Percentiles rank a stretch among this genome's conserved stretches.
These are phyloP conservation scores for Huiozyma naganishii DNA, from an alignment of 805 yeast species.

Conservation along the genomic window DNA sequence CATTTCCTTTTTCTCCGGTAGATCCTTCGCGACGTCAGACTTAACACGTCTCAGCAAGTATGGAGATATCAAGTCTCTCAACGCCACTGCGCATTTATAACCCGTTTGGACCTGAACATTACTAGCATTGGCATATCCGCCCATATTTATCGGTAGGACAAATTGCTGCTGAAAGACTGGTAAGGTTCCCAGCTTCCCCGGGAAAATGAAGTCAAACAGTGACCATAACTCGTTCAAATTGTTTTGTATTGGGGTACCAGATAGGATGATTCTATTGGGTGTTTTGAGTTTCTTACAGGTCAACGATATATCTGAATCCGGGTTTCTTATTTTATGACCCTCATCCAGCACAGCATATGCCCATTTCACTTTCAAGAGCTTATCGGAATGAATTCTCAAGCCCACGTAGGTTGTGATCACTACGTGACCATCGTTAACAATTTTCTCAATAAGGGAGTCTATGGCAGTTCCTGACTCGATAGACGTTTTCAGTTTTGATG, in stretches of 20 bases:
- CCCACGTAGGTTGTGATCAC: constrained; percentile 89
- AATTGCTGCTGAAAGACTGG: constrained; percentile 93
- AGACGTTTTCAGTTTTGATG: constrained; percentile 21
- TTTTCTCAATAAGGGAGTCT: constrained; percentile 35
- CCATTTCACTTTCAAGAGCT: constrained; percentile 64
- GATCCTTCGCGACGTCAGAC: constrained; percentile 87
- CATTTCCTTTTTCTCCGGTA: constrained; percentile 89
- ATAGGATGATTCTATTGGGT: constrained; percentile 72
- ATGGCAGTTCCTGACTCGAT: constrained; percentile 20
- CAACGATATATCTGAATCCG: constrained; percentile 79
- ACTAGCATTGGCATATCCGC: constrained; percentile 97
- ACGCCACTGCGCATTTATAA: constrained; percentile 85
- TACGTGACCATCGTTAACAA: constrained; percentile 65
- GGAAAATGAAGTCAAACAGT: constrained; percentile 86
- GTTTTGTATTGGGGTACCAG: constrained; percentile 96
- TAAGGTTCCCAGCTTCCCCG: constrained; percentile 87
- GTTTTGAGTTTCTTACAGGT: constrained; percentile 79
- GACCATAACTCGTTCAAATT: constrained; percentile 90
- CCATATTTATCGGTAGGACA: constrained; percentile 83
- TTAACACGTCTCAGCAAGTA: constrained; percentile 79
- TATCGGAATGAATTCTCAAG: constrained; percentile 52
- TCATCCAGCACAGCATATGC: constrained; percentile 88
- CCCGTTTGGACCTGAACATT: constrained; percentile 95
- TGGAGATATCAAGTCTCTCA: constrained; percentile 83
- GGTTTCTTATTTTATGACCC: constrained; percentile 94